These are phyloP conservation scores for Acanthamoeba quina DNA, from an alignment of 208 protist genomes.

Conservation along the genomic window DNA sequence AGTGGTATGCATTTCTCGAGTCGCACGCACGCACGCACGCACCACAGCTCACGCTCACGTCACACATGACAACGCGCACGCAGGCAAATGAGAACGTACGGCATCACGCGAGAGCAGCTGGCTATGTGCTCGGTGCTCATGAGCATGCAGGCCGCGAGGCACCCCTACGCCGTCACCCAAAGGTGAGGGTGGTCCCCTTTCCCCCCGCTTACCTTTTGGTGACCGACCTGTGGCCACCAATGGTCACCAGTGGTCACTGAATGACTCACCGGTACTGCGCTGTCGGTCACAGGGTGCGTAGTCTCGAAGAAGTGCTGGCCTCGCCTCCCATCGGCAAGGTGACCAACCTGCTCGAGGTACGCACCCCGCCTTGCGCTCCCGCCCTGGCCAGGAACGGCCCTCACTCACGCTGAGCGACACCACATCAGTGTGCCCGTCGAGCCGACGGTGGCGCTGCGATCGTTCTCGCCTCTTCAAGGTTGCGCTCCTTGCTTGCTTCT, in stretches of 20 bases:
- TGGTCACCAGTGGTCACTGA: too few relatives aligned
- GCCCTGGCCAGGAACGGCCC: neutral
- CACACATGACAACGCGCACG: neutral
- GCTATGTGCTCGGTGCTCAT: conserved; percentile 91
- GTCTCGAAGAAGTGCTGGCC: neutral
- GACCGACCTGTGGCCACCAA: neutral
- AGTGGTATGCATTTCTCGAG: conserved; percentile 77
- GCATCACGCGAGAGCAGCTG: conserved; percentile 89
- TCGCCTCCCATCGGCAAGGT: conserved; percentile 76
- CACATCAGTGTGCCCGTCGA: conserved; percentile 88
- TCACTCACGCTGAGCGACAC: neutral
- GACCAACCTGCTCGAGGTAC: conserved; percentile 86
- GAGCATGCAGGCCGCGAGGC: conserved; percentile 87
- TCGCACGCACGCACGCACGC: neutral
- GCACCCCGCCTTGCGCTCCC: neutral
- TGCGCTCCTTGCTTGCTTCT: neutral
- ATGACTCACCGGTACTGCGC: neutral
- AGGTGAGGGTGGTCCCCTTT: neutral
- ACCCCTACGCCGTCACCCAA: conserved; percentile 85
- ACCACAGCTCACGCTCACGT: neutral
- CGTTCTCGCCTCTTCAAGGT: conserved; percentile 85
- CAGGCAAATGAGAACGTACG: conserved; percentile 88
- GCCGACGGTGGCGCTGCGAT: conserved; percentile 89
- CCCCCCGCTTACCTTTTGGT: neutral
- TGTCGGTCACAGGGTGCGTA: neutral